Evolutionary conservation across 805 yeast species (phyloP).

Genomic region (Pichia phayaonensis): DNA sequence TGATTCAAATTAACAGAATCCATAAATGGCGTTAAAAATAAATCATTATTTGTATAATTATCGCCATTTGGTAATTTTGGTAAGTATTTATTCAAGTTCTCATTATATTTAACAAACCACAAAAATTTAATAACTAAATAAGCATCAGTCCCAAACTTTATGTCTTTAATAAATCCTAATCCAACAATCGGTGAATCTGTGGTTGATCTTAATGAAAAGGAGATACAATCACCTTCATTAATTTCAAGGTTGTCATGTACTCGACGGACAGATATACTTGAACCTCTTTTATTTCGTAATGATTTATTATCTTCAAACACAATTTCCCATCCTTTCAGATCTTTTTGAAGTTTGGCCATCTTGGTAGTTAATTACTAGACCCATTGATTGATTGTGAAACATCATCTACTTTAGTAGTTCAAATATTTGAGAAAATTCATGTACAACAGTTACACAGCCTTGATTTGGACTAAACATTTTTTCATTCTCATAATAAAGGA

Average conservation of each 20-base stretch:
- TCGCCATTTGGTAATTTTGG: constrained; percentile 20
- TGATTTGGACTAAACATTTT: neutral
- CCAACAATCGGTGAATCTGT: constrained; percentile 11
- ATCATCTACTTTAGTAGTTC: too few species aligned
- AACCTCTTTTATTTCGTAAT: constrained; percentile 17
- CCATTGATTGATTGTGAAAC: too few species aligned
- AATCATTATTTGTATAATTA: constrained; percentile 33
- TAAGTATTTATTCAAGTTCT: constrained; percentile 20
- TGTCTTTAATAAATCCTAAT: constrained; percentile 44
- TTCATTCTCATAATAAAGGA: neutral
- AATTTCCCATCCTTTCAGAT: constrained; percentile 33
- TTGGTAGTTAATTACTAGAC: too few species aligned
- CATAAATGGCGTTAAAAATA: constrained; percentile 46
- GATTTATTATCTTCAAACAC: constrained; percentile 15
- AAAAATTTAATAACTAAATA: constrained; percentile 42
- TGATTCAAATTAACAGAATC: constrained; percentile 37
- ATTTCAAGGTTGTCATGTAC: constrained; percentile 41
- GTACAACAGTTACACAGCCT: neutral
- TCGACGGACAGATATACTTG: constrained; percentile 30
- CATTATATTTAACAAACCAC: constrained; percentile 38
- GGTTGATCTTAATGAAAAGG: constrained; percentile 20
- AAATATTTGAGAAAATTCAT: too few species aligned
- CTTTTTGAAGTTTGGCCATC: constrained; percentile 23
- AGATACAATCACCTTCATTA: constrained; percentile 45
- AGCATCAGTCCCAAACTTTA: constrained; percentile 41